A percentile compares a stretch with the other conserved stretches of the same genome.
phyloP scores from a whole-genome alignment of 148 eudicot genomes.

The Spergularia bocconei region DNA sequence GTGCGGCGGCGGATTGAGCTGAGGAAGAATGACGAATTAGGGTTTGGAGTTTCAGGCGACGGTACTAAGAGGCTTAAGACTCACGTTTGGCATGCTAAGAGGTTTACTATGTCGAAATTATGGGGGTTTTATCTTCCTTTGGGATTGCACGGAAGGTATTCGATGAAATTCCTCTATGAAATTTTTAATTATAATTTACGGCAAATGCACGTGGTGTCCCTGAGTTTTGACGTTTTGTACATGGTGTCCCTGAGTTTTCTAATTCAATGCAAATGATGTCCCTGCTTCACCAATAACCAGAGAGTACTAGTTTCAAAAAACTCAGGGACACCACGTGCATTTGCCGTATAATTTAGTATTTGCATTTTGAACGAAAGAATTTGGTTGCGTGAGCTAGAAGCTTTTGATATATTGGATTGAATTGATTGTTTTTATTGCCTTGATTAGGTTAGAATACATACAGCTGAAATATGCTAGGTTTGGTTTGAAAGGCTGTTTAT shows the following conservation, averaged over 20 bases:
- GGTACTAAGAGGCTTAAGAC: constrained; percentile 85
- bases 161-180: background rate
- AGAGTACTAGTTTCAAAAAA: no score
- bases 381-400: background rate
- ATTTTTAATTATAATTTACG: no score
- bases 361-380: background rate
- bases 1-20: constrained; percentile 66
- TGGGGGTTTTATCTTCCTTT: constrained; percentile 86
- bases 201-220: no score
- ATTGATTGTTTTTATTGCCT: background rate
- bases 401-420: background rate
- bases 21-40: constrained; percentile 49
- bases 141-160: constrained; percentile 78
- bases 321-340: no score
- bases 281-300: no score
- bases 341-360: no score
- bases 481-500: no score
- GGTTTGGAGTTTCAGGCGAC: constrained; percentile 58
- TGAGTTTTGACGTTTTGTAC: no score
- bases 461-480: background rate
- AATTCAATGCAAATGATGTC: no score
- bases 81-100: constrained; percentile 89
- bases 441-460: background rate
- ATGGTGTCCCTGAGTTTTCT: no score
- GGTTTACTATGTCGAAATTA: constrained; percentile 62